Evolutionary conservation across 139 green algal species (phyloP).

Genomic region (Chloropicon primus): DNA sequence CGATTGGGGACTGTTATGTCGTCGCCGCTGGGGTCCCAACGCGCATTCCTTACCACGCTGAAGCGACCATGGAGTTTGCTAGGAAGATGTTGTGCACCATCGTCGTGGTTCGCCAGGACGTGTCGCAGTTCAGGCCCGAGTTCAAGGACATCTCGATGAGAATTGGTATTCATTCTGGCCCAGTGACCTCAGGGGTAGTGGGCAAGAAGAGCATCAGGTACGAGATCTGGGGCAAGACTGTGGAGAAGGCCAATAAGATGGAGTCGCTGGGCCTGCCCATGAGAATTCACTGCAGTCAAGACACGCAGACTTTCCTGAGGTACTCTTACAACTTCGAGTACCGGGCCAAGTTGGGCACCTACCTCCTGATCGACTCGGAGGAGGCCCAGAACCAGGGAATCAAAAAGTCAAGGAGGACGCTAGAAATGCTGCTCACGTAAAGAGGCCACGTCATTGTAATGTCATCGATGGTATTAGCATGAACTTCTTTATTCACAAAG

Average conservation of each 20-base stretch:
- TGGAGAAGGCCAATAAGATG: background rate
- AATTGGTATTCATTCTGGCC: background rate
- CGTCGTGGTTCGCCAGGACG: background rate
- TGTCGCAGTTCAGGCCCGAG: background rate
- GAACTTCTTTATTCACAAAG: too few species aligned
- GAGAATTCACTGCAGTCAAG: background rate
- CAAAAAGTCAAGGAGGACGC: background rate
- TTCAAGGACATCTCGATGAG: background rate
- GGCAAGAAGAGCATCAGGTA: background rate
- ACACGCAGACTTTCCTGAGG: background rate
- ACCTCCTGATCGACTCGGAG: background rate
- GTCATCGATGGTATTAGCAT: too few species aligned
- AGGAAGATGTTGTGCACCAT: background rate
- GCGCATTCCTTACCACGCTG: background rate
- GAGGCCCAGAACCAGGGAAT: background rate
- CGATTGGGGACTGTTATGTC: background rate
- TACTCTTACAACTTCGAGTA: background rate
- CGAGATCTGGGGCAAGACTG: background rate
- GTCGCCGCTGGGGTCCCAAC: background rate
- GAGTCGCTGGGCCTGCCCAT: background rate
- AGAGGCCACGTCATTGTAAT: too few species aligned
- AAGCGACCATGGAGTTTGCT: background rate
- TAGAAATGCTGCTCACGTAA: background rate
- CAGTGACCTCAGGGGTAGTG: background rate
- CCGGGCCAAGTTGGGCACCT: background rate